phyloP scores from a whole-genome alignment of 768 basidiomycete genomes.

The Hortiboletus flavorubellus region DNA sequence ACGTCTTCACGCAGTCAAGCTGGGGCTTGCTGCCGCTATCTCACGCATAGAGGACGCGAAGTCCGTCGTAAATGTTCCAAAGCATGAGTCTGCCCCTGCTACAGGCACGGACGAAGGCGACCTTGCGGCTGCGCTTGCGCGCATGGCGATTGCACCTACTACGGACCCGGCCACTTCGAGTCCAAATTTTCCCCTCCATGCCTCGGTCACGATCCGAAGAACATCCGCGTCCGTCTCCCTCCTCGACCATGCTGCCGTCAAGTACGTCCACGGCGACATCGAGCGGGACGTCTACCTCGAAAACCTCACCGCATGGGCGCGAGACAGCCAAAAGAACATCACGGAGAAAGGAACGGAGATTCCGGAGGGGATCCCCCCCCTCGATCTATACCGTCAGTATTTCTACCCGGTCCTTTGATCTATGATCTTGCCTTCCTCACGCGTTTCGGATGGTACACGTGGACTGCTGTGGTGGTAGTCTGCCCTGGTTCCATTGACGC shows the following conservation, averaged over 20 bases:
- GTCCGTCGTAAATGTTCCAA: neutral
- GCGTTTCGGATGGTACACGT: neutral
- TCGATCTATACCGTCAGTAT: constrained; percentile 76
- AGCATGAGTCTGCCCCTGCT: neutral
- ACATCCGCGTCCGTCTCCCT: constrained; percentile 56
- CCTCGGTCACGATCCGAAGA: constrained; percentile 45
- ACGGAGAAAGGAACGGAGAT: constrained; percentile 66
- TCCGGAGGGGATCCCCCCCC: constrained; percentile 64
- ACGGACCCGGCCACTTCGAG: neutral
- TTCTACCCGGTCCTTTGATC: neutral
- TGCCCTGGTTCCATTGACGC: constrained; percentile 73
- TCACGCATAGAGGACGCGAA: constrained; percentile 57
- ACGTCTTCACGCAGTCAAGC: constrained; percentile 76
- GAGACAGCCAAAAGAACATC: constrained; percentile 62
- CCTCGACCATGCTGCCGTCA: constrained; percentile 59
- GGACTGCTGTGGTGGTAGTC: constrained; percentile 41
- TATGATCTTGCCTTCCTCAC: neutral
- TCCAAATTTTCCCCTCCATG: constrained; percentile 14
- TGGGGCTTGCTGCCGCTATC: constrained; percentile 79
- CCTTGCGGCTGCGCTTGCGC: constrained; percentile 44
- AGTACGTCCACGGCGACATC: constrained; percentile 71
- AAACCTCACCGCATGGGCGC: constrained; percentile 56
- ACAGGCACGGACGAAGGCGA: constrained; percentile 42
- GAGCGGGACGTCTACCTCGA: constrained; percentile 65
- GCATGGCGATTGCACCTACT: constrained; percentile 36